phyloP scores from a whole-genome alignment of 257 asterid genomes.

The Primulina tabacum region DNA sequence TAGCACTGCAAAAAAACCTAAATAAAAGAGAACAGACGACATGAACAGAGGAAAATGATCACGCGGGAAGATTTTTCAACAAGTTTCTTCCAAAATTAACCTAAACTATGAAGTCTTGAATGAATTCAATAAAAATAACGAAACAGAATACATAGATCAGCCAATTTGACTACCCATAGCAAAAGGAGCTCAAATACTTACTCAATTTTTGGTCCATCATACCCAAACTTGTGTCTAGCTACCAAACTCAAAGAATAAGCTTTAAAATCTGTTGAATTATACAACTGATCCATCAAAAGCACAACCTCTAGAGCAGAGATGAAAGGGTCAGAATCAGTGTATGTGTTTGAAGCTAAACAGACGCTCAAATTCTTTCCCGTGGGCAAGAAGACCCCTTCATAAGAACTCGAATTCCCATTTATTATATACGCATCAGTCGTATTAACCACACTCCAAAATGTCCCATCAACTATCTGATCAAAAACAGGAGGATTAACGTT shows the following conservation, averaged over 20 bases:
- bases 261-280: constrained; percentile 78
- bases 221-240: constrained; percentile 84
- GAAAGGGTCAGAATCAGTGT: constrained; percentile 94
- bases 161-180: background rate
- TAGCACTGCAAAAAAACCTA: background rate
- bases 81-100: constrained; percentile 7
- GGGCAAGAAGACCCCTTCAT: constrained; percentile 73
- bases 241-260: constrained; percentile 53
- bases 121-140: background rate
- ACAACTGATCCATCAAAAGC: constrained; percentile 63
- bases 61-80: background rate
- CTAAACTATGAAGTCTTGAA: background rate
- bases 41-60: background rate
- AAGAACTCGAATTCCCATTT: constrained; percentile 38
- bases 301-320: constrained; percentile 83
- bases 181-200: constrained; percentile 31
- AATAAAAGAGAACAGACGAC: background rate
- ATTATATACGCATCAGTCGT: constrained; percentile 63
- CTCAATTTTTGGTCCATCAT: constrained; percentile 62
- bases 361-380: constrained; percentile 73
- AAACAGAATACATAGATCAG: background rate
- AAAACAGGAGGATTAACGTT: constrained; percentile 69
- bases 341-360: constrained; percentile 73
- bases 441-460: constrained; percentile 82
- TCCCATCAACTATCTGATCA: constrained; percentile 92